These are phyloP conservation scores for Echinosophora koreensis DNA, from an alignment of 306 rosid species.

Conservation along the genomic window DNA sequence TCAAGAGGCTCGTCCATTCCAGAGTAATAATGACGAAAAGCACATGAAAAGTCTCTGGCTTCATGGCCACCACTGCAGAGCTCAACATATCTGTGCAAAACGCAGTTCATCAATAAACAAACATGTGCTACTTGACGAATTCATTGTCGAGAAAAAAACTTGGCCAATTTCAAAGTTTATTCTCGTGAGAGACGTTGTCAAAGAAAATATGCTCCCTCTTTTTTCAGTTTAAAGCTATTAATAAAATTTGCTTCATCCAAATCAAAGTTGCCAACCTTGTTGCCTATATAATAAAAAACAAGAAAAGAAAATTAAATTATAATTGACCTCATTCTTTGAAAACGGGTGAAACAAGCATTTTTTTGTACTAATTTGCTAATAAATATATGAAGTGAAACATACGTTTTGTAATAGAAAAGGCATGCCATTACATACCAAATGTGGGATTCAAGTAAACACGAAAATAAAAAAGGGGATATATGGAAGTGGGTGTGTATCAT, in stretches of 20 bases:
- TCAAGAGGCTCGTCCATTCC: slow-evolving; percentile 63
- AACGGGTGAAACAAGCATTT: too few species aligned
- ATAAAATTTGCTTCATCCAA: background rate
- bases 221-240: background rate
- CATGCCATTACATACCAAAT: too few species aligned
- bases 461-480: too few species aligned
- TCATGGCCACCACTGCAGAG: slow-evolving; percentile 78
- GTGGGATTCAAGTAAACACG: too few species aligned
- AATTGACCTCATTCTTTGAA: too few species aligned
- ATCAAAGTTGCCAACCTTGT: background rate
- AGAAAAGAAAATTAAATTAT: too few species aligned
- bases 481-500: too few species aligned
- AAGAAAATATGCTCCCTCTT: background rate
- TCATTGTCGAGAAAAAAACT: background rate
- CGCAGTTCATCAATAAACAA: slow-evolving; percentile 10
- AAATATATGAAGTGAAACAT: too few species aligned
- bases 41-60: slow-evolving; percentile 78
- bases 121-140: background rate
- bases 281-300: background rate
- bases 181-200: background rate
- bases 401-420: too few species aligned
- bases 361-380: too few species aligned
- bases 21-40: slow-evolving; percentile 77
- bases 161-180: background rate
- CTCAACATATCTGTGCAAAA: slow-evolving; percentile 64